Evolutionary conservation across 148 eudicot species (phyloP).

Genomic region (Heliamphora exappendiculata): DNA sequence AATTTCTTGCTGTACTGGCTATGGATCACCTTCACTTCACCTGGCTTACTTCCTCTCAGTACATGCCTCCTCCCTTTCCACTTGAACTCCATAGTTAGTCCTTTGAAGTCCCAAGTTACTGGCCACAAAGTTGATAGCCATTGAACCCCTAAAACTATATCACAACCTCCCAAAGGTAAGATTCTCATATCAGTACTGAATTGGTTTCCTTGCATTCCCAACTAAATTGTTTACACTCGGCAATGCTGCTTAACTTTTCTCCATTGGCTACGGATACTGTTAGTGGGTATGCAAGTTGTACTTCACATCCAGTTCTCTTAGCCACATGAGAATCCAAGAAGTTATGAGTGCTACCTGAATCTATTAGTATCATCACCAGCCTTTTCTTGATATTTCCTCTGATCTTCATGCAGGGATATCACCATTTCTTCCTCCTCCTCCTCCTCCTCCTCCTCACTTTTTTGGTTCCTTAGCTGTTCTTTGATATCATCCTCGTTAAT

Average conservation of each 20-base stretch:
- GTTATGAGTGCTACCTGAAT: neutral
- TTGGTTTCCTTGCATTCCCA: neutral
- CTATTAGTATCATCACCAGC: neutral
- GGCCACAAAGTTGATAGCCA: neutral
- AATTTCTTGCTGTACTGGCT: neutral
- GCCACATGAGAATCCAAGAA: neutral
- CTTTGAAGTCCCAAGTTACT: neutral
- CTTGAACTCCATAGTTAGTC: neutral
- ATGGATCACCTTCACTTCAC: neutral
- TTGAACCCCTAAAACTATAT: neutral
- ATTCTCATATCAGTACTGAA: neutral
- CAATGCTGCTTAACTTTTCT: neutral
- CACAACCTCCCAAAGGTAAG: neutral
- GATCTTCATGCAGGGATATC: neutral
- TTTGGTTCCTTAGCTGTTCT: no score
- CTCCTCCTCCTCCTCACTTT: no score
- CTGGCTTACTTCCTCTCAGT: neutral
- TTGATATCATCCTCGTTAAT: no score
- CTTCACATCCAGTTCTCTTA: neutral
- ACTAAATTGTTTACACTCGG: neutral
- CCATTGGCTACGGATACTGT: neutral
- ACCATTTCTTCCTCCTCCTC: neutral
- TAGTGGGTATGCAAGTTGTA: accelerated
- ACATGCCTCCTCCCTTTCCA: neutral
- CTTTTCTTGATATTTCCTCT: neutral